Conservation (phyloP, 2,329 filamentous ascomycete species). For the Phialocephala sp. region DNA sequence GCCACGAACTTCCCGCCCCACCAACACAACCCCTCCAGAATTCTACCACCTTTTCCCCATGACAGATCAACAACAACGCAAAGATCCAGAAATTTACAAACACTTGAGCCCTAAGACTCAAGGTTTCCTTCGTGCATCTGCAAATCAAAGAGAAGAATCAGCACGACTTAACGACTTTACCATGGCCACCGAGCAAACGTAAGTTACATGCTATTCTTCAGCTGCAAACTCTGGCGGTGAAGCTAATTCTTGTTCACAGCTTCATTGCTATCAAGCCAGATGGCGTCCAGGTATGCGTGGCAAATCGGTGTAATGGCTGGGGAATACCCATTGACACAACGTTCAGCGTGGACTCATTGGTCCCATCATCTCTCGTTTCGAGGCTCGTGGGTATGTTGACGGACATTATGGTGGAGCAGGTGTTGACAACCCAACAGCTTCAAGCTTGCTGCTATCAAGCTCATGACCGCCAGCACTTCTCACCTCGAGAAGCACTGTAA, state of each 20-base stretch:
- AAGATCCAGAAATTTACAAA: constrained; percentile 51
- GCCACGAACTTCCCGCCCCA: constrained; percentile 28
- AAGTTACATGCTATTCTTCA: constrained; percentile 35
- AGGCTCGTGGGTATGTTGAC: constrained; percentile 81
- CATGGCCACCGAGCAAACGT: constrained; percentile 90
- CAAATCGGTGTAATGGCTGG: neutral
- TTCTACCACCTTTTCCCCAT: constrained; percentile 21
- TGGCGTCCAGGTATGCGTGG: constrained; percentile 85
- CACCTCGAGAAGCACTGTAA: constrained; percentile 96
- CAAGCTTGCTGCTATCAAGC: constrained; percentile 99
- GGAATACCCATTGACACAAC: neutral
- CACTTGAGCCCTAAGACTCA: constrained; percentile 54
- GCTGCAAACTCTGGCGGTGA: constrained; percentile 35
- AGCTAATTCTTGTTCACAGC: constrained; percentile 57
- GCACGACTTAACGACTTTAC: constrained; percentile 49
- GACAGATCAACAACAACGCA: constrained; percentile 35
- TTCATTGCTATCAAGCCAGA: constrained; percentile 99
- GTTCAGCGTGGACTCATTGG: constrained; percentile 92
- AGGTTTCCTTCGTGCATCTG: constrained; percentile 46
- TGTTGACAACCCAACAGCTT: constrained; percentile 63
- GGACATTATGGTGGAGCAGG: neutral
- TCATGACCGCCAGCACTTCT: constrained; percentile 84
- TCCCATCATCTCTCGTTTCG: constrained; percentile 97
- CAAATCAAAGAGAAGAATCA: constrained; percentile 42
- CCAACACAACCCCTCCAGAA: constrained; percentile 32